Conservation (phyloP, 2,329 filamentous ascomycete species). For the Proliferodiscus dingleyae region DNA sequence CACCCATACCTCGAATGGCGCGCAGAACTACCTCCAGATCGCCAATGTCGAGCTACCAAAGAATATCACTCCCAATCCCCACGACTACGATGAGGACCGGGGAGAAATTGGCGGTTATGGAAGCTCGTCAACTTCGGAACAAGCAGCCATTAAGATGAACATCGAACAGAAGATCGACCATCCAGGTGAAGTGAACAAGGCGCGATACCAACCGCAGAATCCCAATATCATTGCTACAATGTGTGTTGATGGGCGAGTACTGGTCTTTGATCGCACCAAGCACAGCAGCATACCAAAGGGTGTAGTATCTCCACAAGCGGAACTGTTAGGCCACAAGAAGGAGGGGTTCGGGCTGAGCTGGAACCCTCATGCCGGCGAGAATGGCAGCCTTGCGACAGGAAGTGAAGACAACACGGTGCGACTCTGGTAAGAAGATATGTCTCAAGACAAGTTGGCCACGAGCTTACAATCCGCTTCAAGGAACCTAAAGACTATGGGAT, state of each 20-base stretch:
- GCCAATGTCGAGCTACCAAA: conserved; percentile 92
- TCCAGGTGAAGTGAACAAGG: conserved; percentile 96
- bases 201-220: conserved; percentile 95
- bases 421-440: conserved; percentile 61
- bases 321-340: conserved; percentile 75
- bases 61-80: conserved; percentile 63
- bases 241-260: conserved; percentile 78
- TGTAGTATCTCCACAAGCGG: conserved; percentile 74
- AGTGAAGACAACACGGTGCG: conserved; percentile 90
- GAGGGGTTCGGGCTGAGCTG: conserved; percentile 93
- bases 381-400: conserved; percentile 80
- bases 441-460: no score
- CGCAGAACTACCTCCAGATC: conserved; percentile 89
- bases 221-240: conserved; percentile 94
- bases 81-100: conserved; percentile 85
- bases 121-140: conserved; percentile 59
- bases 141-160: conserved; percentile 75
- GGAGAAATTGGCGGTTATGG: conserved; percentile 95
- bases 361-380: conserved; percentile 63
- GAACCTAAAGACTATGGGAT: conserved; percentile 74
- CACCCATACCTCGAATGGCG: conserved; percentile 84
- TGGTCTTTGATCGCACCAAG: conserved; percentile 95
- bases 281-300: conserved; percentile 74
- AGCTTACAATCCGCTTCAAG: conserved; percentile 36
- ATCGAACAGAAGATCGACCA: conserved; percentile 96